Conservation (phyloP, 1,284 basidiomycete genomes). For the Pyrrhoderma lamaoense region DNA sequence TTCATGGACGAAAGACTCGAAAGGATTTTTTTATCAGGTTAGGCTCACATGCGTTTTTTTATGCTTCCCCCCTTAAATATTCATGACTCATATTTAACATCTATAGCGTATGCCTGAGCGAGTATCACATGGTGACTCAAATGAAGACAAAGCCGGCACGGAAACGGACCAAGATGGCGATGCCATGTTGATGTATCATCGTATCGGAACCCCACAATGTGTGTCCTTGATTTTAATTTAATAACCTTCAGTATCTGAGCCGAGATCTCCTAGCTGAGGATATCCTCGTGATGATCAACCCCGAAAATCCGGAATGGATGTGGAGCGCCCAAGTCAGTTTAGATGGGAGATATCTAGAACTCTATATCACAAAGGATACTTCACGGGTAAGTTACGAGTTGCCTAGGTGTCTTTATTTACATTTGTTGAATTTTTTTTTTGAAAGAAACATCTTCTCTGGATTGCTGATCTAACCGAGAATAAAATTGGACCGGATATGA, state of each 20-base stretch:
- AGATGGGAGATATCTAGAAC: constrained; percentile 58
- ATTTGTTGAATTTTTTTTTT: constrained; percentile 24
- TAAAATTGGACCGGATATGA: constrained; percentile 53
- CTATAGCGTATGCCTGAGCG: constrained; percentile 53
- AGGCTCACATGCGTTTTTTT: constrained; percentile 12
- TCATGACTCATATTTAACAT: not conserved
- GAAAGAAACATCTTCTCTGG: constrained; percentile 78
- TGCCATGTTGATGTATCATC: constrained; percentile 72
- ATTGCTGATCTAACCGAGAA: constrained; percentile 56
- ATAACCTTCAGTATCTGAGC: not conserved
- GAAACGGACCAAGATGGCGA: constrained; percentile 60
- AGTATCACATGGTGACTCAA: constrained; percentile 40
- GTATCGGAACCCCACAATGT: constrained; percentile 64
- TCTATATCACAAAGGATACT: constrained; percentile 55
- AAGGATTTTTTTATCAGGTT: constrained; percentile 81
- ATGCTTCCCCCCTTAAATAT: not conserved
- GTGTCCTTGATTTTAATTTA: constrained; percentile 21
- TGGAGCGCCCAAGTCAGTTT: constrained; percentile 47
- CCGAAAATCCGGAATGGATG: constrained; percentile 60
- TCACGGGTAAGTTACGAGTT: constrained; percentile 41
- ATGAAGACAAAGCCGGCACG: constrained; percentile 51
- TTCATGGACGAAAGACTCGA: constrained; percentile 68
- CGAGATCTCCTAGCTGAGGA: constrained; percentile 47
- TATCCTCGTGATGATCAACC: constrained; percentile 56
- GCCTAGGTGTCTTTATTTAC: not conserved